Conservation (phyloP, 164 flowering plant genomes). For the Warburgia ugandensis region DNA sequence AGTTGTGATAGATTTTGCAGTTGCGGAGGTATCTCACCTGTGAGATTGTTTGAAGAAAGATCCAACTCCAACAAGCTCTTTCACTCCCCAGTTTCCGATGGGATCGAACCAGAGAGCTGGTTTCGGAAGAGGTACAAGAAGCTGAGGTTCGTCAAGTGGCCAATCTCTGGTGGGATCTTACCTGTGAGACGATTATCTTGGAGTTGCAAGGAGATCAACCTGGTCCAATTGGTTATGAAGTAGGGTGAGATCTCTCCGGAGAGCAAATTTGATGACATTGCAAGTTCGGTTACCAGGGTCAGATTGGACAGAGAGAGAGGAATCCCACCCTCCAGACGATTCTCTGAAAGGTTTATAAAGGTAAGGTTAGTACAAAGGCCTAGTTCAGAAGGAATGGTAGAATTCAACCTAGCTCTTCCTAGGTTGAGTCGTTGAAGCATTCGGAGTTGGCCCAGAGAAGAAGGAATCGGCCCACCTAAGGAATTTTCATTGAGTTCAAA, state of each 20-base stretch:
- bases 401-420: constrained; percentile 13
- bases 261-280: neutral
- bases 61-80: neutral
- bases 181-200: constrained; percentile 2
- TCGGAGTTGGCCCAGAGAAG: too few relatives aligned
- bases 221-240: constrained; percentile 4
- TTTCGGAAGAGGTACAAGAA: constrained; percentile 46
- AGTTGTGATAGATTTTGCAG: constrained; percentile 3
- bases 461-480: constrained; percentile 30
- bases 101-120: constrained; percentile 59
- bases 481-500: constrained; percentile 27
- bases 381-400: constrained; percentile 34
- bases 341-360: constrained; percentile 22
- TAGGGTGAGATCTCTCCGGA: neutral
- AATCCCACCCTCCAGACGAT: constrained; percentile 10
- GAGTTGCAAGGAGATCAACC: neutral
- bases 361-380: constrained; percentile 32
- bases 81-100: constrained; percentile 46
- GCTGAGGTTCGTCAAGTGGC: neutral
- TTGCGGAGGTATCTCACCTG: constrained; percentile 3
- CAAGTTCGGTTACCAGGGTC: neutral
- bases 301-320: constrained; percentile 3
- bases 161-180: neutral
- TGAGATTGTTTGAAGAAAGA: neutral
- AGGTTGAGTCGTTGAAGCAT: constrained; percentile 27